Base-by-base conservation (phyloP, 306 rosid genomes). In the Vachellia collinsii region DNA sequence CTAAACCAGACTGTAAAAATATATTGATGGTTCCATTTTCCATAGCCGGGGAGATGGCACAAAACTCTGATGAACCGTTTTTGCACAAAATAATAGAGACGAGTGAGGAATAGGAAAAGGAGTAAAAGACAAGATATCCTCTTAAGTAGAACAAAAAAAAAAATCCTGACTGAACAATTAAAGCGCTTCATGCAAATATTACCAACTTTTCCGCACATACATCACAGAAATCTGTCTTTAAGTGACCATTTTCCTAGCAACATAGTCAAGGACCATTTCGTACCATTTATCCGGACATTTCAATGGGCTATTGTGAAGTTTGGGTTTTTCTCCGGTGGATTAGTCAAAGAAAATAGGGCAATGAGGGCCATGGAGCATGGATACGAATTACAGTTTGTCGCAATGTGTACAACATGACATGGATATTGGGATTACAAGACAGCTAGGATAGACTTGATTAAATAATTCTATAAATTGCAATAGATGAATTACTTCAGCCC, bases 1-100 rank as follows among this genome's bases (percentile, higher is more conserved):
- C 4, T n/a, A 62, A 69, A 53, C 62, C 63, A 86, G 46, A 62
- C 56, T 64, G 67, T 36, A 75, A 75, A 72, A n/a, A 8, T 66
- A 42, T 75, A 56, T 36, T 81, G 51, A 74, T 25, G 7, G 13
- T 29, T 46, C 46, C 34, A 73, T 80, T 69, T 74, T 74, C 25
- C 69, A 17, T 61, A 39, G 36, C 50, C 34, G n/a, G 42, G 51
- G 54, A 64, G 72, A 46, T 25, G 7, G 25, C 8, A 38, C 44
- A 23, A 23, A 73, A 77, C 36, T 67, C 70, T 54, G 38, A 74
- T 50, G 59, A 25, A 59, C 13, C 34, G 17, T 66, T n/a, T 38
- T 50, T 19, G 1, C 34, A 29, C 34, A 17, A 38, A 41, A 41
- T 39, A 38, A 39, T 43, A 39, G 48, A 67, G 71, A 37, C 12